A percentile compares a stretch with the other conserved stretches of the same genome.
phyloP scores from a whole-genome alignment of 2,329 filamentous ascomycete genomes.

The Colletotrichum magnum region DNA sequence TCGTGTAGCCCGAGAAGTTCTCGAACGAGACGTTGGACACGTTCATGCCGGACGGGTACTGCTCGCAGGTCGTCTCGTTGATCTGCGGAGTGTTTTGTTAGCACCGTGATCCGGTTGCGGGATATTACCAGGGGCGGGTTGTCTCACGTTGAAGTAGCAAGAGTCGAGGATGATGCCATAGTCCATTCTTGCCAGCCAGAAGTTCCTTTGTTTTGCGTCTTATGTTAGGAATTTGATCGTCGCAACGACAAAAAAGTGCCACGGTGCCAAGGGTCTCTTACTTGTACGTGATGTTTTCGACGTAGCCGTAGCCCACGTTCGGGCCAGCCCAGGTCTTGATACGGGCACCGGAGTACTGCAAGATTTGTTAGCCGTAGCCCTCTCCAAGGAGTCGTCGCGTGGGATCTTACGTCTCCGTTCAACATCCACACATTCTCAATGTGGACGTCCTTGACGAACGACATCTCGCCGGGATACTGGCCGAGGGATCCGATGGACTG shows the following conservation, averaged over 20 bases:
- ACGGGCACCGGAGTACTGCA: slow-evolving; percentile 63
- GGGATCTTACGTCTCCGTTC: slow-evolving; percentile 50
- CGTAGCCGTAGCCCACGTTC: slow-evolving; percentile 70
- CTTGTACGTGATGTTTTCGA: slow-evolving; percentile 72
- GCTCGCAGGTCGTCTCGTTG: slow-evolving; percentile 64
- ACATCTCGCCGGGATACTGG: slow-evolving; percentile 68
- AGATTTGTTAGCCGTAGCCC: not conserved
- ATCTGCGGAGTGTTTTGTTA: slow-evolving; percentile 3
- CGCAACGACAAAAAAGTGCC: not conserved
- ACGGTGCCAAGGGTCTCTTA: not conserved
- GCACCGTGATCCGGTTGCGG: not conserved
- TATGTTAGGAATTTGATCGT: not conserved
- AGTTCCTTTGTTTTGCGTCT: slow-evolving; percentile 55
- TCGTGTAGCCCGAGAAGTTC: slow-evolving; percentile 70
- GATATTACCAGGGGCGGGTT: no score
- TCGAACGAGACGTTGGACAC: slow-evolving; percentile 72
- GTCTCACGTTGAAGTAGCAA: slow-evolving; percentile 66
- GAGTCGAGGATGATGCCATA: slow-evolving; percentile 71
- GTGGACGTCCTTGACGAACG: slow-evolving; percentile 69
- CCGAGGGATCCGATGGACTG: slow-evolving; percentile 71
- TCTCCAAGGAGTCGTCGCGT: no score
- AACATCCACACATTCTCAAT: slow-evolving; percentile 73
- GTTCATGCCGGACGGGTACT: slow-evolving; percentile 69
- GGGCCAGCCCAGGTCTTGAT: slow-evolving; percentile 74
- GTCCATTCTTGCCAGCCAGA: slow-evolving; percentile 71